Conservation (phyloP, 805 yeast species). For the Lipomyces yamanashiensis region DNA sequence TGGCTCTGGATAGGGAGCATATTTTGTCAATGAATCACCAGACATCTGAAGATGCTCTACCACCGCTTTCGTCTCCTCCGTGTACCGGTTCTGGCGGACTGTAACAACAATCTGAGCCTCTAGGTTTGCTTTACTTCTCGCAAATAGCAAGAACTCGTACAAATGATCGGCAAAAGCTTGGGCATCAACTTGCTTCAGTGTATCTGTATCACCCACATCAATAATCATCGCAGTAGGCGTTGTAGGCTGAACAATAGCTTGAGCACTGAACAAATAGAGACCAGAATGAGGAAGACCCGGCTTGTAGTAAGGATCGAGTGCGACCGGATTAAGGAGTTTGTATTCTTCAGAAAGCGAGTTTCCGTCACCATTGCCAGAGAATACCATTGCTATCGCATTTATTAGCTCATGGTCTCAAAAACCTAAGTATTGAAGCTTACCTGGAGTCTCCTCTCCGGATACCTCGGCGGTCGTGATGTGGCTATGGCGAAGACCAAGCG, state of each 20-base stretch:
- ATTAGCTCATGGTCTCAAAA: background rate
- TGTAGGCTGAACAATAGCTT: slow-evolving; percentile 13
- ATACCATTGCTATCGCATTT: background rate
- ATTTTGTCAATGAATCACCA: slow-evolving; percentile 1
- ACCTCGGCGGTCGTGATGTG: slow-evolving; percentile 28
- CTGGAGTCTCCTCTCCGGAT: background rate
- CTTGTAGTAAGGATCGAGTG: slow-evolving; percentile 24
- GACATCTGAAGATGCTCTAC: slow-evolving; percentile 19
- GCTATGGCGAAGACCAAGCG: slow-evolving; percentile 22
- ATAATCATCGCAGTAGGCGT: slow-evolving; percentile 29
- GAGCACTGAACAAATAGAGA: slow-evolving; percentile 18
- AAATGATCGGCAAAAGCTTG: slow-evolving; percentile 22
- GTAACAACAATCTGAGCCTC: slow-evolving; percentile 25
- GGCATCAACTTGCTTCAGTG: slow-evolving; percentile 2
- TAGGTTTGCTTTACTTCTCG: slow-evolving; percentile 22
- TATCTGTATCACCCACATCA: slow-evolving; percentile 32
- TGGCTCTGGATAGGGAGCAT: slow-evolving; percentile 9
- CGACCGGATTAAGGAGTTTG: slow-evolving; percentile 24
- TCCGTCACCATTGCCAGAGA: slow-evolving; percentile 2
- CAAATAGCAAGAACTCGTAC: slow-evolving; percentile 16
- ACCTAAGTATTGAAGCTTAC: background rate
- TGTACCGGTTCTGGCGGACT: slow-evolving; percentile 22
- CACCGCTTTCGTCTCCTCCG: slow-evolving; percentile 18
- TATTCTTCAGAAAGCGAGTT: slow-evolving; percentile 26
- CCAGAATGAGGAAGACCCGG: slow-evolving; percentile 29